Percentiles rank a stretch among this genome's conserved stretches.
phyloP scores from a whole-genome alignment of 192 early-diverging fungal genomes.

The Coemansia biformis region DNA sequence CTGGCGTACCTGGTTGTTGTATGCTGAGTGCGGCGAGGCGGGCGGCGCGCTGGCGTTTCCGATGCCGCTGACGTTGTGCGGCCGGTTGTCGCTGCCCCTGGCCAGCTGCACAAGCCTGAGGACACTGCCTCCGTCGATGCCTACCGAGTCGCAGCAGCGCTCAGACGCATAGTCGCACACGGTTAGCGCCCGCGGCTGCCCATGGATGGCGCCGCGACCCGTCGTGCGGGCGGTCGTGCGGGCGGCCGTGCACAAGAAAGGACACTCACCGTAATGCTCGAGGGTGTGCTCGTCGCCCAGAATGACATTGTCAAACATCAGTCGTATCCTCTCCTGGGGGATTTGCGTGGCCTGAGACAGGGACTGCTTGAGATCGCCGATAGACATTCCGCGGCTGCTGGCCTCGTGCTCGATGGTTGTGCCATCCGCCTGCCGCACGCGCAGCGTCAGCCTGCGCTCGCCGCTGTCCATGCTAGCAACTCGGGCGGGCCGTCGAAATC shows the following conservation, averaged over 20 bases:
- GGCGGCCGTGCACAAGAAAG: too few species aligned
- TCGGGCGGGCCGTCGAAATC: too few species aligned
- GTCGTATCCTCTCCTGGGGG: conserved; percentile 30
- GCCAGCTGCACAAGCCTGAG: conserved; percentile 37
- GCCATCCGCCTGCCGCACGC: conserved; percentile 34
- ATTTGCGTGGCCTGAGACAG: conserved; percentile 27
- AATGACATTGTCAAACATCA: conserved; percentile 34
- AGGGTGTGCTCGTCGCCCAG: conserved; percentile 33
- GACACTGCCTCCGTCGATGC: conserved; percentile 14
- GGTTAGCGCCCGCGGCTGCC: too few species aligned
- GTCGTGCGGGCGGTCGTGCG: too few species aligned
- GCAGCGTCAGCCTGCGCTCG: conserved; percentile 12
- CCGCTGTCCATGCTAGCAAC: conserved; percentile 8
- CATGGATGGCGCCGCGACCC: too few species aligned
- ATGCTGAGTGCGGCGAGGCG: conserved; percentile 1
- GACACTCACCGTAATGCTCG: conserved; percentile 34
- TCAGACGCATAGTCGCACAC: too few species aligned
- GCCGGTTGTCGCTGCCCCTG: conserved; percentile 2
- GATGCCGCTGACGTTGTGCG: conserved; percentile 29
- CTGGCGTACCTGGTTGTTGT: conserved; percentile 26
- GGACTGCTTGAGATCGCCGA: conserved; percentile 26
- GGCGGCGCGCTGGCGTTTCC: conserved; percentile 9
- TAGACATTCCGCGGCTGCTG: background rate
- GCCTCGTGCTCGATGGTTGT: conserved; percentile 18
- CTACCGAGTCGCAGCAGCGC: conserved; percentile 11